Evolutionary conservation across 139 green algal genomes (phyloP), one percentile per base, ranked within the genome.

Genomic region (Medakamo hakoo): DNA sequence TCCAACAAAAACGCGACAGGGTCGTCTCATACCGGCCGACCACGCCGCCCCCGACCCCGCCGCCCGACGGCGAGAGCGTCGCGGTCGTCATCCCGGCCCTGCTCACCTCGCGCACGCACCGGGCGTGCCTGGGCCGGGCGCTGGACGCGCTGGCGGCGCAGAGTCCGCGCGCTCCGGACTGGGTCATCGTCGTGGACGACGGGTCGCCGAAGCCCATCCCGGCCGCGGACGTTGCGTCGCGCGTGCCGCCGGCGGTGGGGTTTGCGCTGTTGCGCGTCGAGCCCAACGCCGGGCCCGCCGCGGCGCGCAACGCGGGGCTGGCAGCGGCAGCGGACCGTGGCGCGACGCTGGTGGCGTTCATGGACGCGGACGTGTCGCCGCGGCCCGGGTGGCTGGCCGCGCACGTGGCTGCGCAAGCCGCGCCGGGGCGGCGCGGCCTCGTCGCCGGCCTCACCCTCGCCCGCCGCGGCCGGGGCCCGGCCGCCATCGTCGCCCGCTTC

Each of bases 361-460:
- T 65, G 48, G 65, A 71, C 26, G 65, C 65, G 19, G 65, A 71
- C 65, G 65, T 58, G 26, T 26, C 31, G 59, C 65, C 65, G 20
- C 27, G 25, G 58, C 27, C 26, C 3, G 59, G 59, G 48, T 71
- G 65, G 65, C n/a, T 71, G 29, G 59, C 32, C 4, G 57, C 32
- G 4, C 64, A 65, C 58, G 65, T 62, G 59, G 18, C 23, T 22
- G 65, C 65, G 18, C 65, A 71, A 27, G 28, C 30, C 48, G 24
- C 58, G 28, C 24, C 21, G n/a, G n/a, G n/a, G n/a, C n/a, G n/a
- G 9, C 65, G 58, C 18, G 58, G 59, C 27, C 60, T 65, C 59
- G 58, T 62, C 2, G 29, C 58, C 23, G 65, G 65, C 23, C 31
- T 55, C 23, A 71, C 65, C n/a, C 55, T 28, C 60, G 49, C 16